Base-by-base conservation (phyloP, 1,284 basidiomycete species). In the Cryptococcus deneoformans region DNA sequence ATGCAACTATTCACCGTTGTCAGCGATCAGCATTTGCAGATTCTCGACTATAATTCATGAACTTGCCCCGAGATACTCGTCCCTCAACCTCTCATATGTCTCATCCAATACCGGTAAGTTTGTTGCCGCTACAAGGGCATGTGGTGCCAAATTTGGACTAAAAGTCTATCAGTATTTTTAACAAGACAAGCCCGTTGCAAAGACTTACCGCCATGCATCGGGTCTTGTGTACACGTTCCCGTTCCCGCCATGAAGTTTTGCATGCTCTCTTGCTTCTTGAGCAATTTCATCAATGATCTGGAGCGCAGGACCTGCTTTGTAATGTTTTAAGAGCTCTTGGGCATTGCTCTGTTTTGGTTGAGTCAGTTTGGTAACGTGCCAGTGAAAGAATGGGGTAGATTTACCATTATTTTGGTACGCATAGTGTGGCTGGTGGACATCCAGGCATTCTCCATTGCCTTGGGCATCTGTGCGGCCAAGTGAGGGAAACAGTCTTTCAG, bases 91-190 rank as follows among this genome's bases (percentile, higher is more conserved):
- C 7, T 51, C 52, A 58, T 71, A 76, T 1, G 69, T 65, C 24
- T 71, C 70, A 55, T 78, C 77, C 57, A 75, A 77, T 14, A 71
- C 50, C 29, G 70, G 70, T 29, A 77, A 54, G 46, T 71, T 66
- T 1, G 61, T 64, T 3, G 71, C 73, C 4, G 73, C 70, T 9
- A 64, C 65, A 35, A 77, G 56, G 37, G 72, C 69, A n/a, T 63
- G 56, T 0, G 77, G 75, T 5, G 64, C 56, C 7, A 77, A 37
- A 55, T 75, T 69, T 6, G 75, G 67, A 45, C 73, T 75, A 14
- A 16, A 35, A 4, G 10, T 7, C 16, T 4, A 50, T 36, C 11
- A 45, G 36, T 6, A 35, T 37, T 16, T 43, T 35, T 11, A 20
- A 52, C 47, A 10, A 24, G 29, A 29, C 5, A 29, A 2, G 29